Conservation (phyloP, 2,329 filamentous ascomycete species). For the Elsinoe arachidis region DNA sequence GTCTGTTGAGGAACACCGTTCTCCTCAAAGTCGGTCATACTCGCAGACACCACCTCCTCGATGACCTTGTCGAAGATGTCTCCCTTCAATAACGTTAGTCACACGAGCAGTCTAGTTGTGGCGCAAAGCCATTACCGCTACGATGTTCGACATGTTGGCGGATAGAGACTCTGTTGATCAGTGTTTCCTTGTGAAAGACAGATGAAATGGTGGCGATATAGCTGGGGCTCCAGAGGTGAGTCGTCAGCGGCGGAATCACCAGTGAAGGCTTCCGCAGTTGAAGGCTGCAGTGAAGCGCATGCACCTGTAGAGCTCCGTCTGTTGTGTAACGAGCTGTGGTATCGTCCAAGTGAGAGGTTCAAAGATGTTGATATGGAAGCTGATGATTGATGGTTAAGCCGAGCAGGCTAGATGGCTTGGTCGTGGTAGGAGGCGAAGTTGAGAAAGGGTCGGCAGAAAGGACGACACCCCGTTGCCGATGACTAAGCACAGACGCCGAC, state of each 20-base stretch:
- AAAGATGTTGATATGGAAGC: neutral
- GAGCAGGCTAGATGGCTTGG: neutral
- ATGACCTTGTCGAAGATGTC: constrained; percentile 85
- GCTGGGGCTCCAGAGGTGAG: neutral
- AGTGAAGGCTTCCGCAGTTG: constrained; percentile 9
- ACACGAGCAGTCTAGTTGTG: neutral
- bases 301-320: neutral
- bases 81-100: constrained; percentile 42
- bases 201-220: neutral
- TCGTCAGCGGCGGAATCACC: neutral
- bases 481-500: neutral
- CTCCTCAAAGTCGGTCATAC: constrained; percentile 93
- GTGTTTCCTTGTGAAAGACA: neutral
- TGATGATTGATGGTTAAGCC: neutral
- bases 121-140: constrained; percentile 13
- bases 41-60: constrained; percentile 55
- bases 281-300: neutral
- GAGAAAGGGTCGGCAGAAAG: constrained; percentile 2
- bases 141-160: constrained; percentile 18
- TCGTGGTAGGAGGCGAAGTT: constrained; percentile 9
- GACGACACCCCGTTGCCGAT: neutral
- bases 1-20: constrained; percentile 82
- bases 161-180: neutral
- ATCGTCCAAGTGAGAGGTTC: neutral
- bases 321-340: neutral